Base-by-base conservation (phyloP, 495 filamentous ascomycete species). In the Ramalina peruviana region DNA sequence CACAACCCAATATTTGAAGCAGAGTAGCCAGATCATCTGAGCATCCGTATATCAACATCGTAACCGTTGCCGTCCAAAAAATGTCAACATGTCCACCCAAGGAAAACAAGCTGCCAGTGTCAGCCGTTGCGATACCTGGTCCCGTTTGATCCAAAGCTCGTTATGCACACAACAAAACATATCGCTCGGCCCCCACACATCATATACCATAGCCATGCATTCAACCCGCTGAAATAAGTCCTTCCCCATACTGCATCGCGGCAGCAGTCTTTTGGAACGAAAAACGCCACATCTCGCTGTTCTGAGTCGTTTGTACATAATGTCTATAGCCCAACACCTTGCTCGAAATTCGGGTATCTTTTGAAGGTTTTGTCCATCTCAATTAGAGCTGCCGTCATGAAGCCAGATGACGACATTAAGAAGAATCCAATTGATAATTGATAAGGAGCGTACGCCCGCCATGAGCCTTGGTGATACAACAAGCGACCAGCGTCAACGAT, bases 321-420 rank as follows among this genome's bases (percentile, higher is more conserved):
- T 48, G 48, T 55, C 53, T 53, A 56, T 48, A 46, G 52, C 53
- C 50, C 41, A 58, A 56, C 46, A 58, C 53, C 53, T 45, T 51
- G 53, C 43, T 54, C 52, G 48, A 55, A 49, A 53, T 53, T 47
- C 46, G 53, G 50, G 53, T 58, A 55, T 55, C 55, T 54, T 48
- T 47, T 46, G n/a, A 52, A 46, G 42, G 27, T 2, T 33, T 33
- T 13, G 46, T 36, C 46, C 20, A 56, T 56, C 45, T 42, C 52
- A 27, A 46, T 40, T 36, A 48, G 30, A 19, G 50, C 51, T 51
- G 46, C 50, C 51, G 21, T 46, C 15, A 26, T 17, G 15, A 38
- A 17, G 46, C 21, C 39, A 10, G 39, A 25, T 47, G 51, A 57
- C 48, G 51, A 54, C 51, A 51, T 40, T 39, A 41, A 26, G 48